phyloP scores from a whole-genome alignment of 352 stramenopile genomes.

The Lagenidium giganteum region DNA sequence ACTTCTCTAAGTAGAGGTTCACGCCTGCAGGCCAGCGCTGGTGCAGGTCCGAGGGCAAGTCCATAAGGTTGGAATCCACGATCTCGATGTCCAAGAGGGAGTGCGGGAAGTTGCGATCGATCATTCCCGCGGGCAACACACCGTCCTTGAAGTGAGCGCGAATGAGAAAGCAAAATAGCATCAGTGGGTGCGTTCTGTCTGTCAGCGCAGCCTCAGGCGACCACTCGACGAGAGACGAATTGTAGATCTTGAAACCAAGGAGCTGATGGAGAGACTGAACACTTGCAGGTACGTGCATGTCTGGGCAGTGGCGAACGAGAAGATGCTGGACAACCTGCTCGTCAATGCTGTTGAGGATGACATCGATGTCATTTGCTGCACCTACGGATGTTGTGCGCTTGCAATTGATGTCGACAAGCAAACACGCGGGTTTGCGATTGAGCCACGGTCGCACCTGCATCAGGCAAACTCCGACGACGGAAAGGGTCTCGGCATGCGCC shows the following conservation, averaged over 20 bases:
- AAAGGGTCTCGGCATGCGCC: neutral
- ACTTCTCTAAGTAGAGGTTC: too few species aligned
- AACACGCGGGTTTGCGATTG: neutral
- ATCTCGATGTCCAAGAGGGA: slow-evolving; percentile 13
- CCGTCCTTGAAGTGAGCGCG: slow-evolving; percentile 7
- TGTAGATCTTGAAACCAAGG: slow-evolving; percentile 50
- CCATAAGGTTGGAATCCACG: slow-evolving; percentile 6
- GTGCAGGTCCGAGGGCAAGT: slow-evolving; percentile 11
- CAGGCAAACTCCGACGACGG: neutral
- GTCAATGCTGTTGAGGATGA: too few species aligned
- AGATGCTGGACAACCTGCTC: too few species aligned
- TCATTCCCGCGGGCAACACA: slow-evolving; percentile 1
- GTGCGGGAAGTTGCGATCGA: slow-evolving; percentile 2
- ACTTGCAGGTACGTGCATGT: slow-evolving; percentile 22
- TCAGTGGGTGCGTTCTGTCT: slow-evolving; percentile 15
- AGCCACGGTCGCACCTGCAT: neutral
- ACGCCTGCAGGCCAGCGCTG: slow-evolving; percentile 8
- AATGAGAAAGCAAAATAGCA: slow-evolving; percentile 3
- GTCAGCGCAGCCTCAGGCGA: slow-evolving; percentile 25
- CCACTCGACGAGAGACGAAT: slow-evolving; percentile 41
- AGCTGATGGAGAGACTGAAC: slow-evolving; percentile 33
- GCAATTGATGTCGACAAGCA: neutral
- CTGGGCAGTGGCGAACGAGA: slow-evolving; percentile 34
- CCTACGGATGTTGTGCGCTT: too few species aligned
- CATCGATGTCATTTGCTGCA: too few species aligned